Evolutionary conservation across 2,329 filamentous ascomycete genomes (phyloP).

Genomic region (Sporothrix sp.): DNA sequence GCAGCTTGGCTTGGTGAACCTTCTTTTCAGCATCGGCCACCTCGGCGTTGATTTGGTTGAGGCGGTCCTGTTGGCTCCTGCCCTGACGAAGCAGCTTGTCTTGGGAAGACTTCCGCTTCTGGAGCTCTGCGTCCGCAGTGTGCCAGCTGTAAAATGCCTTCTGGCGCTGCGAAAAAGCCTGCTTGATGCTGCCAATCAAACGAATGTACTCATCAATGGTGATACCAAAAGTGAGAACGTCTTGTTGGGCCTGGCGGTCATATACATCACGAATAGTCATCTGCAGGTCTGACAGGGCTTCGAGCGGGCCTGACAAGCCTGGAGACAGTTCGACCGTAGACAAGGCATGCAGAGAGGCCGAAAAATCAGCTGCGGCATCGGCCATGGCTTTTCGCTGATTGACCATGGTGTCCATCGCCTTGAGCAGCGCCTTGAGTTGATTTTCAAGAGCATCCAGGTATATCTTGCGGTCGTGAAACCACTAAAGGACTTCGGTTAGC

Average conservation of each 20-base stretch:
- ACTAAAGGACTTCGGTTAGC: slow-evolving; percentile 39
- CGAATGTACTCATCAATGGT: slow-evolving; percentile 98
- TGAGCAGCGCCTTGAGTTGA: slow-evolving; percentile 81
- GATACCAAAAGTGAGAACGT: slow-evolving; percentile 90
- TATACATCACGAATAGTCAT: slow-evolving; percentile 91
- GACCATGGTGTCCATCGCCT: slow-evolving; percentile 89
- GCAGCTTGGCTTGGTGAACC: slow-evolving; percentile 75
- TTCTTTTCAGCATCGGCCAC: slow-evolving; percentile 91
- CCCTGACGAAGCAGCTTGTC: slow-evolving; percentile 94
- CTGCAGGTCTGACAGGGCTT: slow-evolving; percentile 86
- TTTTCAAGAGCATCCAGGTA: slow-evolving; percentile 91
- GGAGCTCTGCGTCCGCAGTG: slow-evolving; percentile 75
- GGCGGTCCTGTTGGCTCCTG: slow-evolving; percentile 87
- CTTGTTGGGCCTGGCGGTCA: slow-evolving; percentile 92
- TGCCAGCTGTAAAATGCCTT: slow-evolving; percentile 96
- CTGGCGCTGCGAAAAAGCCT: slow-evolving; percentile 82
- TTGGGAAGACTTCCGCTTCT: slow-evolving; percentile 79
- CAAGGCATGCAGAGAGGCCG: slow-evolving; percentile 80
- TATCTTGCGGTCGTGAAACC: slow-evolving; percentile 94
- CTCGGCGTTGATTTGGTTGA: slow-evolving; percentile 86
- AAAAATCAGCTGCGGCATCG: slow-evolving; percentile 89
- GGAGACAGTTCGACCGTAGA: slow-evolving; percentile 89
- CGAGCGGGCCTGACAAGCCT: slow-evolving; percentile 75
- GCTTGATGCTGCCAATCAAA: slow-evolving; percentile 89
- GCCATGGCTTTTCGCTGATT: slow-evolving; percentile 85